Evolutionary conservation across 805 yeast species (phyloP).

Genomic region (Candida orba): DNA sequence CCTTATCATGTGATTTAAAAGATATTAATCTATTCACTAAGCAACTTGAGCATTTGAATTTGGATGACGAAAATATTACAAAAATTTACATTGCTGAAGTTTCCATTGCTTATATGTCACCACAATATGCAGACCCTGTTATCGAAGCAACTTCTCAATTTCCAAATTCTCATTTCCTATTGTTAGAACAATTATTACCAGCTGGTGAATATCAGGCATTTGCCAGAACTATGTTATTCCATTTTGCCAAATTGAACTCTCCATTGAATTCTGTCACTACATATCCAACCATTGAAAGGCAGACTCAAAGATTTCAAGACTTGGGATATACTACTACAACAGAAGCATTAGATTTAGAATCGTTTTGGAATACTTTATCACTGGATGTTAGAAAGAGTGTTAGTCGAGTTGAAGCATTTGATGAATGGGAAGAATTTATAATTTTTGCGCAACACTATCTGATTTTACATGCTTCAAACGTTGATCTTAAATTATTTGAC

Average conservation of each 20-base stretch:
- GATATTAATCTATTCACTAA: conserved; percentile 31
- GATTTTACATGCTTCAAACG: conserved; percentile 55
- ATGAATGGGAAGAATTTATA: conserved; percentile 79
- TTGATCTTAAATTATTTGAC: conserved; percentile 1
- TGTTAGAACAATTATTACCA: conserved; percentile 69
- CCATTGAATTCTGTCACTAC: conserved; percentile 58
- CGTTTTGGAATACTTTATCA: conserved; percentile 50
- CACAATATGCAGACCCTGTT: conserved; percentile 55
- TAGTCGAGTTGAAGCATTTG: conserved; percentile 56
- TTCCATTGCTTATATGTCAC: conserved; percentile 73
- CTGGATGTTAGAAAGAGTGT: conserved; percentile 33
- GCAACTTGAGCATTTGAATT: conserved; percentile 12
- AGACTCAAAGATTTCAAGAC: conserved; percentile 39
- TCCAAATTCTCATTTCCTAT: conserved; percentile 49
- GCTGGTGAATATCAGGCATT: conserved; percentile 57
- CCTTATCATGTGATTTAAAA: conserved; percentile 64
- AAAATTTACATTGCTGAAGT: conserved; percentile 75
- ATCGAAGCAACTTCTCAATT: conserved; percentile 38
- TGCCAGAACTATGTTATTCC: conserved; percentile 67
- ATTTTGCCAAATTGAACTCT: conserved; percentile 57
- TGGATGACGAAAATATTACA: conserved; percentile 26
- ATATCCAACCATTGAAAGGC: conserved; percentile 47
- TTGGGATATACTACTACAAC: conserved; percentile 39
- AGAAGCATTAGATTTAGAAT: conserved; percentile 47
- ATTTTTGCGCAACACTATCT: conserved; percentile 71